A percentile compares a stretch with the other conserved stretches of the same genome.
These are phyloP conservation scores for Penicillium daleae DNA, from an alignment of 495 filamentous ascomycete species.

Conservation along the genomic window DNA sequence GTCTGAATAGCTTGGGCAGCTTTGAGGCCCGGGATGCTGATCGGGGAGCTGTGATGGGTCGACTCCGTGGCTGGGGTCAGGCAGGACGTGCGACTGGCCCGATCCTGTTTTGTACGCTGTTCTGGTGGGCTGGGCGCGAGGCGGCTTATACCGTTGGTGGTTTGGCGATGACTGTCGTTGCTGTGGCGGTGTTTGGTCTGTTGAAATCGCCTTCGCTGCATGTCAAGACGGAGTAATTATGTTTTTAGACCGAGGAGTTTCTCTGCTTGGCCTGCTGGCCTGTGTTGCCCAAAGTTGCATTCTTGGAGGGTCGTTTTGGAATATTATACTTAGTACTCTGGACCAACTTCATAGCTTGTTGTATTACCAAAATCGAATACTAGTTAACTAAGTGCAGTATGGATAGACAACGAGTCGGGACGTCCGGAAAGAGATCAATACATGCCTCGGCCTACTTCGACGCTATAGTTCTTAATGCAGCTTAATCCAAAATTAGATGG, in stretches of 20 bases:
- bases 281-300: background rate
- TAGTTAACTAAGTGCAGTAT: too few species aligned
- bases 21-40: conserved; percentile 82
- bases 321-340: too few species aligned
- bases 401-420: background rate
- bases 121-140: conserved; percentile 97
- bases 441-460: background rate
- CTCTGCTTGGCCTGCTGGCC: background rate
- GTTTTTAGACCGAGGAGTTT: background rate
- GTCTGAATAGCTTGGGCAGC: conserved; percentile 86
- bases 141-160: conserved; percentile 82
- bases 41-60: conserved; percentile 82
- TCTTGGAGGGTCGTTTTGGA: background rate
- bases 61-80: conserved; percentile 85
- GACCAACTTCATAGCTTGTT: background rate
- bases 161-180: conserved; percentile 74
- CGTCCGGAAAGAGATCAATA: background rate
- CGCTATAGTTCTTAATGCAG: background rate
- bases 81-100: conserved; percentile 85
- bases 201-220: conserved; percentile 52
- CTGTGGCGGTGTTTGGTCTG: conserved; percentile 67
- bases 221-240: conserved; percentile 19
- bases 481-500: background rate
- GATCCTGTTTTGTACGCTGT: conserved; percentile 89
- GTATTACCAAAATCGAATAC: background rate